Evolutionary conservation across 208 protist genomes (phyloP).

Genomic region (Acanthamoeba lenticulata): DNA sequence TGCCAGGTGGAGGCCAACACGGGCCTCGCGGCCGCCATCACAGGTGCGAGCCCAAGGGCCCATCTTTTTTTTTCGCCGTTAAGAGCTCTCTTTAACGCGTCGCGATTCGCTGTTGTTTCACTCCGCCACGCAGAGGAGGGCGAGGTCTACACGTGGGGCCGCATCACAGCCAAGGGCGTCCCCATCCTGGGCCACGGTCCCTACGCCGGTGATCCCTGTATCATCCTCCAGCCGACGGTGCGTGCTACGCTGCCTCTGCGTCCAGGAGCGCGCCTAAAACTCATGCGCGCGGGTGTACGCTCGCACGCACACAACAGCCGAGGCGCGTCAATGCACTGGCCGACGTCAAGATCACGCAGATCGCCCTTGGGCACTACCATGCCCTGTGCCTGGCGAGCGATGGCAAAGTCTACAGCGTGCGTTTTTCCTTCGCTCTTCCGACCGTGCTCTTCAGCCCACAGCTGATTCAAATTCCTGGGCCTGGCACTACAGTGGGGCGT

Average conservation of each 20-base stretch:
- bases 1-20: background rate
- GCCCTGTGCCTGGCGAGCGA: background rate
- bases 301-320: no score
- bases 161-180: background rate
- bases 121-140: slow-evolving; percentile 37
- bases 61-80: background rate
- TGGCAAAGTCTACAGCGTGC: background rate
- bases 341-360: background rate
- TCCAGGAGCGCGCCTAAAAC: background rate
- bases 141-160: slow-evolving; percentile 11
- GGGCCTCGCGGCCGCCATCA: background rate
- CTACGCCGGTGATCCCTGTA: background rate
- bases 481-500: background rate
- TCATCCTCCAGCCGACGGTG: background rate
- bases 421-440: no score
- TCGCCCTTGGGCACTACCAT: background rate
- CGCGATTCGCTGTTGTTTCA: no score
- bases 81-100: no score
- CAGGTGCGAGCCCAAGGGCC: no score
- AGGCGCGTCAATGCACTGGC: background rate
- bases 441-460: no score
- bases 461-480: no score
- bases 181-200: background rate
- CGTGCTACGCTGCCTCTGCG: background rate
- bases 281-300: no score